Conservation (phyloP, 2,329 filamentous ascomycete genomes). For the Orbilia blumenaviensis region DNA sequence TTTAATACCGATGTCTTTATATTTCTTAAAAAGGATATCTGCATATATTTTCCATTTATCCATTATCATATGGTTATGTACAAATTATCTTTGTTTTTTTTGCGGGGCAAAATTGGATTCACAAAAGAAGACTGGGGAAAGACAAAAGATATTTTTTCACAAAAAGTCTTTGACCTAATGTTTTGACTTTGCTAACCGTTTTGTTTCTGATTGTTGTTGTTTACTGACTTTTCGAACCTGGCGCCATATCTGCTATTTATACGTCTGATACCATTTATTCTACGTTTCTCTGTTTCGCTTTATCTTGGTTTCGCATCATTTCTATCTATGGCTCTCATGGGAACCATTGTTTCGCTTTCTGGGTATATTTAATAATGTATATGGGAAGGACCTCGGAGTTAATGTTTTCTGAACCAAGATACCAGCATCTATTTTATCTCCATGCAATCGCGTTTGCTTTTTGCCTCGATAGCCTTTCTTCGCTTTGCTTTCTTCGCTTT, state of each 20-base stretch:
- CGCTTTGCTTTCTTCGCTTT: background rate
- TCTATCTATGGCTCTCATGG: background rate
- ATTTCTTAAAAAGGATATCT: constrained; percentile 46
- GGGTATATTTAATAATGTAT: constrained; percentile 46
- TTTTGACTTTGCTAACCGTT: background rate
- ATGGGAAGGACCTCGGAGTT: constrained; percentile 42
- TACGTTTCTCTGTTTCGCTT: constrained; percentile 3
- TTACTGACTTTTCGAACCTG: constrained; percentile 15
- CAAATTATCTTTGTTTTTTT: constrained; percentile 36
- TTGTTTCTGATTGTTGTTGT: background rate
- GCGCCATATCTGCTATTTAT: constrained; percentile 50
- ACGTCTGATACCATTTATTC: constrained; percentile 35
- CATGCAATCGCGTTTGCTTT: background rate
- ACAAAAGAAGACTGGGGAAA: constrained; percentile 36
- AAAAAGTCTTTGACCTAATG: constrained; percentile 45
- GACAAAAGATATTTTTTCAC: constrained; percentile 38
- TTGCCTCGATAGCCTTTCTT: background rate
- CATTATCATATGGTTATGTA: constrained; percentile 52
- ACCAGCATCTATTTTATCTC: constrained; percentile 32
- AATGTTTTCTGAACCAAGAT: constrained; percentile 52
- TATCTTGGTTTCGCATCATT: constrained; percentile 43
- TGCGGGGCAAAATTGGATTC: constrained; percentile 19
- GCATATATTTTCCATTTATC: constrained; percentile 25
- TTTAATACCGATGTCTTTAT: constrained; percentile 35
- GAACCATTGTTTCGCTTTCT: constrained; percentile 23